Conservation (phyloP, 306 rosid genomes). For the Lathyrus aphaca region DNA sequence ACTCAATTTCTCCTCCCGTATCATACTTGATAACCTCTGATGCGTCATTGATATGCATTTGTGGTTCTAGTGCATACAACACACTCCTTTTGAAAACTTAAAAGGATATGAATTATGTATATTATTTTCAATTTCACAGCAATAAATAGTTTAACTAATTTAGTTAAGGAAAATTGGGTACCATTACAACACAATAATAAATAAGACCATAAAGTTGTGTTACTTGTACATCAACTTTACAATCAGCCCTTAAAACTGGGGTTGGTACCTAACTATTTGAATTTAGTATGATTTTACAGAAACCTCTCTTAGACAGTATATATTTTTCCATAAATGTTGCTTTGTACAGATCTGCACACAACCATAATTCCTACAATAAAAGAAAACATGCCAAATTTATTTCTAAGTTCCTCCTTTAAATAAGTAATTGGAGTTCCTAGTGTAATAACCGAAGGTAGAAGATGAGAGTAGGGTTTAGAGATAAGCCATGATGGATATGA, state of each 20-base stretch:
- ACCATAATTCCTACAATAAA: not conserved
- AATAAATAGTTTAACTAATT: not conserved
- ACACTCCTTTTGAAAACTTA: constrained; percentile 79
- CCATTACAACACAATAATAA: constrained; percentile 1
- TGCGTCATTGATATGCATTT: not conserved
- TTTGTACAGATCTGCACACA: constrained; percentile 6
- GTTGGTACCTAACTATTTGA: not conserved
- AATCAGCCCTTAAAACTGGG: not conserved
- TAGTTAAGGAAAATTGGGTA: constrained; percentile 16
- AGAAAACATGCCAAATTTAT: constrained; percentile 54
- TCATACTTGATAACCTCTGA: not conserved
- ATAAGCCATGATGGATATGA: constrained; percentile 86
- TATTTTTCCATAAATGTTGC: not conserved
- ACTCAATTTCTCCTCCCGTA: not conserved
- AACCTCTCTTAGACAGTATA: no score
- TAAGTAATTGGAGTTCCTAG: constrained; percentile 80
- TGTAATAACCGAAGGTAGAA: constrained; percentile 75
- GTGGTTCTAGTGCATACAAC: constrained; percentile 89
- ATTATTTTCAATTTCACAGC: constrained; percentile 31
- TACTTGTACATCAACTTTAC: constrained; percentile 17
- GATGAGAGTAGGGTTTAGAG: constrained; percentile 69
- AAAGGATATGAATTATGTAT: constrained; percentile 33
- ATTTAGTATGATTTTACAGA: constrained; percentile 5
- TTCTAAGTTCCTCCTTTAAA: constrained; percentile 65
- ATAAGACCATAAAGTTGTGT: not conserved